Percentiles rank a stretch among this genome's conserved stretches.
phyloP scores from a whole-genome alignment of 2,329 filamentous ascomycete genomes.

The Rhexocercosporidium sp. region DNA sequence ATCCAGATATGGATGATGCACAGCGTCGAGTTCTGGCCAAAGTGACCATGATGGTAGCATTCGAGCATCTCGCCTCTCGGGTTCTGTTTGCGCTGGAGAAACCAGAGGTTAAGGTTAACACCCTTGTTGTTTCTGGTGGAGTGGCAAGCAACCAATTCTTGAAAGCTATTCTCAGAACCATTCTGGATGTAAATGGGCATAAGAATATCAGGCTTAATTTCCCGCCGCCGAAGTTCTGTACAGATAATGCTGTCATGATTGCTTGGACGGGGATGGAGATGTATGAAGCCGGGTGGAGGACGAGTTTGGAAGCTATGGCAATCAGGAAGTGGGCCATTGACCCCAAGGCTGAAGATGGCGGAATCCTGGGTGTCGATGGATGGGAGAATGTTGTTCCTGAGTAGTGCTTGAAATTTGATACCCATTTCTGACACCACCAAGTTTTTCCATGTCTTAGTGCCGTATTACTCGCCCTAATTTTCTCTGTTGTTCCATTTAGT shows the following conservation, averaged over 20 bases:
- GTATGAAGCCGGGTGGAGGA: conserved; percentile 78
- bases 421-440: background rate
- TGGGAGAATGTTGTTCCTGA: conserved; percentile 46
- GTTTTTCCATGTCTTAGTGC: background rate
- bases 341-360: conserved; percentile 61
- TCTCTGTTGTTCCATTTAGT: too few relatives aligned
- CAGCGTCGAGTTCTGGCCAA: conserved; percentile 74
- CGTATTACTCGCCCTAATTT: too few relatives aligned
- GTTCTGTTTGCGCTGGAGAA: conserved; percentile 70
- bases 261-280: conserved; percentile 94
- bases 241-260: conserved; percentile 98
- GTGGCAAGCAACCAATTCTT: conserved; percentile 88
- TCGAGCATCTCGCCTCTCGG: conserved; percentile 84
- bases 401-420: background rate
- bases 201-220: conserved; percentile 65
- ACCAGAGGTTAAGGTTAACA: conserved; percentile 47
- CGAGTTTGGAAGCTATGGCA: conserved; percentile 62
- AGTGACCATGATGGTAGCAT: conserved; percentile 78
- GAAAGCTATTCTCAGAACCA: conserved; percentile 63
- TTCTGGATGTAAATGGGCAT: conserved; percentile 71
- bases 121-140: conserved; percentile 85
- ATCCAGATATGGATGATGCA: conserved; percentile 52
- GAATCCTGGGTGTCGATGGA: conserved; percentile 66
- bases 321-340: conserved; percentile 79
- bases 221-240: conserved; percentile 81